A percentile compares a stretch with the other conserved stretches of the same genome.
Evolutionary conservation across 1,284 basidiomycete genomes (phyloP).

Genomic region (Anthracocystis setariae): DNA sequence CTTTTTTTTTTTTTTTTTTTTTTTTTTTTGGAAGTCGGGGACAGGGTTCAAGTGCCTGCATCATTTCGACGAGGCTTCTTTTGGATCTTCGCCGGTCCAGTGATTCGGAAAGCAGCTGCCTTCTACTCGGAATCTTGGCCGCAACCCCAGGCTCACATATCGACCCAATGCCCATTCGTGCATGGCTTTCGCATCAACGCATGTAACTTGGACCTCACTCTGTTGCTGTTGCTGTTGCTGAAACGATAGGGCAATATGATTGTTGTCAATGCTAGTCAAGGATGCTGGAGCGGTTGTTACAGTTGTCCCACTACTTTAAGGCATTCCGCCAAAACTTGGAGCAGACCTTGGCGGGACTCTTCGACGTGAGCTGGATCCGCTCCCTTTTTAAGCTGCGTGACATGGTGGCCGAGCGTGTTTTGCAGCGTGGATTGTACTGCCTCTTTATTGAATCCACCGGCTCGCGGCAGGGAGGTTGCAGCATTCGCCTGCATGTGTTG

Average conservation of each 20-base stretch:
- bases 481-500: slow-evolving; percentile 3
- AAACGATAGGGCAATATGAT: no score
- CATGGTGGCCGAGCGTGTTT: slow-evolving; percentile 15
- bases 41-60: slow-evolving; percentile 2
- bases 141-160: no score
- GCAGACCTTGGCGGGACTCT: slow-evolving; percentile 26
- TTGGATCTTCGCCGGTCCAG: neutral
- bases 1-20: no score
- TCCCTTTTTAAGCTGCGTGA: slow-evolving; percentile 12
- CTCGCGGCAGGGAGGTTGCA: neutral
- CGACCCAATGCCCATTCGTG: no score
- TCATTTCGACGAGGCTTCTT: neutral
- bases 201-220: no score
- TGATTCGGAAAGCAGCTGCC: no score
- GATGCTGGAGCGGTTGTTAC: no score
- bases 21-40: no score
- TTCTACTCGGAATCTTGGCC: no score
- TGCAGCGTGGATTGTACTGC: slow-evolving; percentile 17
- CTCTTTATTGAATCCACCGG: slow-evolving; percentile 12
- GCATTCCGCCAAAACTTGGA: slow-evolving; percentile 34
- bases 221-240: no score
- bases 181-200: no score
- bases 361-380: slow-evolving; percentile 17
- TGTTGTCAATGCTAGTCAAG: no score
- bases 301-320: slow-evolving; percentile 19